Conservation (phyloP, 2,329 filamentous ascomycete species). For the Colletotrichum tanaceti region DNA sequence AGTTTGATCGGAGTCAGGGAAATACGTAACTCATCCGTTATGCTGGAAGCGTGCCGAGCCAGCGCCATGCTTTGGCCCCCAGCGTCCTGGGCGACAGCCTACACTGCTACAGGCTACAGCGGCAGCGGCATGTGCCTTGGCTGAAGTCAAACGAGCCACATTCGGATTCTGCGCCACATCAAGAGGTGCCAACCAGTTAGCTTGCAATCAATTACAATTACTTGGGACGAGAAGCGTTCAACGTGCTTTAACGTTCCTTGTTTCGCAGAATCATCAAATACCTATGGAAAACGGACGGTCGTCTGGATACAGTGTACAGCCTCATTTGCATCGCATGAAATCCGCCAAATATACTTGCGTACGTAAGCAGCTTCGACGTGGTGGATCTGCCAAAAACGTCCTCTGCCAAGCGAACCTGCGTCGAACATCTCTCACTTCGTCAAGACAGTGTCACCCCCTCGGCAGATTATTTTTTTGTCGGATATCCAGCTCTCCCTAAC, state of each 20-base stretch:
- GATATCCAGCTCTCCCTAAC: neutral
- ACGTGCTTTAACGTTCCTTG: too few species aligned
- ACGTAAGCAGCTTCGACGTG: constrained; percentile 7
- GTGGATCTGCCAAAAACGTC: too few species aligned
- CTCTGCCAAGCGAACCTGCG: neutral
- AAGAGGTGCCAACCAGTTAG: too few species aligned
- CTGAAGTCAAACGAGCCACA: constrained; percentile 10
- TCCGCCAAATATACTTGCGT: neutral
- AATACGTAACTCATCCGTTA: constrained; percentile 31
- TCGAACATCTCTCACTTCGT: neutral
- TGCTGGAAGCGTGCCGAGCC: constrained; percentile 21
- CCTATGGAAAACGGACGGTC: neutral
- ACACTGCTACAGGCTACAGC: too few species aligned
- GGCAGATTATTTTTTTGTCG: neutral
- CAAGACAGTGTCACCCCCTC: neutral
- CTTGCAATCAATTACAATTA: too few species aligned
- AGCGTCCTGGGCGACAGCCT: constrained; percentile 13
- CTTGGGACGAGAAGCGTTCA: too few species aligned
- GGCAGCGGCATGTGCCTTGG: constrained; percentile 1
- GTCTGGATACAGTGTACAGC: neutral
- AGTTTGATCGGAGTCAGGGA: constrained; percentile 21
- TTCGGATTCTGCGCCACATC: constrained; percentile 28
- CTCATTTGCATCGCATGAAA: neutral
- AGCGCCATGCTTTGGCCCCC: neutral
- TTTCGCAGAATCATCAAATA: too few species aligned